Base-by-base conservation (phyloP, 495 filamentous ascomycete species). In the Penicillium pancosmium region DNA sequence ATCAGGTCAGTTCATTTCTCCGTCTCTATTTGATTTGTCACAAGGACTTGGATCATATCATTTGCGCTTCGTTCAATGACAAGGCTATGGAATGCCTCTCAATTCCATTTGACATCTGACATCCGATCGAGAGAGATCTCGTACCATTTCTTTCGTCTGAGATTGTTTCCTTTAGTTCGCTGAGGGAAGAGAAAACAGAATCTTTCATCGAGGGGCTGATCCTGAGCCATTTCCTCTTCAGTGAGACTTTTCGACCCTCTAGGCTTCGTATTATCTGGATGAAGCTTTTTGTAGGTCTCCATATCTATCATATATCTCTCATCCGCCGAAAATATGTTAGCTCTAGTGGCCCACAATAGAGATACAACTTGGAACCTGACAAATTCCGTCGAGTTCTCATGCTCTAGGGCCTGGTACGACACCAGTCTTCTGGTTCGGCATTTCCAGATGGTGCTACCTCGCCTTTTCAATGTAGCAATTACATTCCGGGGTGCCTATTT, bases 51-150 rank as follows among this genome's bases (percentile, higher is more conserved):
- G 47, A 86, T 76, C 8, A 85, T 66, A 38, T 82, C 71, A 65
- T 85, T 87, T 48, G 81, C 76, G 46, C 78, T 70, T 0, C 67
- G 48, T 0, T 81, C 75, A 2, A 88, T 65, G 2, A 84, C 78
- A 0, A 88, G 73, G 9, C 69, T 69, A 34, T 80, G 72, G 62
- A 86, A 86, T 8, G 79, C 81, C 4, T 75, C 66, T 21, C 67
- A 65, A 55, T 84, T 81, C 78, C 80, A 86, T 1, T 55, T 54
- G 8, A 84, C 73, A 58, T 75, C 62, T 44, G 68, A 50, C 61
- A 78, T 65, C 40, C 63, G 55, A 38, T 71, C 67, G 50, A 69
- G 55, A 60, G 78, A 60, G 40, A 76, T 59, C 57, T 74, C 49
- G 69, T 75, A 47, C 69, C 78, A 65, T 67, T 79, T 68, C 72